Base-by-base conservation (phyloP, 768 basidiomycete genomes). In the Lactarius quietus region DNA sequence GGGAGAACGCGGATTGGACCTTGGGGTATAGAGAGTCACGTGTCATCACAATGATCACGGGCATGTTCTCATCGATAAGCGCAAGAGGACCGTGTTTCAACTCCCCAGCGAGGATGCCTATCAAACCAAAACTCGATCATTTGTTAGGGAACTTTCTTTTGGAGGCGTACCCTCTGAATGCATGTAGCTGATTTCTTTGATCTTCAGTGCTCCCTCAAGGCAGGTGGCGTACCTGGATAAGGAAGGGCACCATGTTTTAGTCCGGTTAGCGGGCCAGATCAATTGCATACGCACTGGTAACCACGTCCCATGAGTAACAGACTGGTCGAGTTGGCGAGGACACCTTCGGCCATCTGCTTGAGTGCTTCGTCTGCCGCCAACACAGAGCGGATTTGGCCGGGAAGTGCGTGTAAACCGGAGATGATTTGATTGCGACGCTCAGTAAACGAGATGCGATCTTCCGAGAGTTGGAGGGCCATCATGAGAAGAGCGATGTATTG, bases 31-130 rank as follows among this genome's bases (percentile, higher is more conserved):
- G 81, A 52, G 95, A 97, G 78, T 99, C 97, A 70, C 92, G 90
- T 33, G 97, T 99, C 97, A 99, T 99, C 79, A 99, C 87, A 78
- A 99, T 93, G 81, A 98, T 98, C 71, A 98, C 93, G 48, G 94
- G 86, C 91, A 97, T 93, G 80, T 96, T 95, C 80, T 98, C 97
- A 74, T 99, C 97, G 72, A 99, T 91, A 70, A 99, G 80, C 61
- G 97, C 97, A 62, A 99, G 87, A 62, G 97, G 97, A 53, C 97
- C 97, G 75, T 99, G 97, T 82, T 99, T 99, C 69, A 99, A 82
- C 80, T 99, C 97, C 70, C 97, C 97, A 28, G 97, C 97, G 63
- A 99, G 87, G 75, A 98, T 98, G 74, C 91, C 90, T 82, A 80
- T 77, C 54, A 14, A 58, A 51, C n/a, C 36, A 61, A 31, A 71